phyloP scores from a whole-genome alignment of 352 stramenopile species.

The Phytopythium vexans region DNA sequence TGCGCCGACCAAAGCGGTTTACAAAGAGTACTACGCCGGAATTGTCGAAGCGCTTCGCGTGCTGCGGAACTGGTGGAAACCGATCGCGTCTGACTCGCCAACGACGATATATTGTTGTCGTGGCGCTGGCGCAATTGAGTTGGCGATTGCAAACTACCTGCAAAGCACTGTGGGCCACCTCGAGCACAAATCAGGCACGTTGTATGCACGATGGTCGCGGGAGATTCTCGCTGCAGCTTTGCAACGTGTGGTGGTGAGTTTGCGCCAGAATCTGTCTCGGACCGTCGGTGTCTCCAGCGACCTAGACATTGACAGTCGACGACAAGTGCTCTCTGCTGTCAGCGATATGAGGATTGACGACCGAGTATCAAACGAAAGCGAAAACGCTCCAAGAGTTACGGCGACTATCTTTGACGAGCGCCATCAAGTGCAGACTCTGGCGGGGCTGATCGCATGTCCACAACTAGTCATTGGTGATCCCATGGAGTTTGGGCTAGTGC shows the following conservation, averaged over 20 bases:
- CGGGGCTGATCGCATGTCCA: slow-evolving; percentile 30
- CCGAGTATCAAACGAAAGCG: neutral
- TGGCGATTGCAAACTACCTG: slow-evolving; percentile 28
- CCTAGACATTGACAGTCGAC: slow-evolving; percentile 11
- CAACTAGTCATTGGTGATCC: slow-evolving; percentile 38
- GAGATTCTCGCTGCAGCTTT: too few relatives aligned
- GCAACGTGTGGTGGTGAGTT: too few relatives aligned
- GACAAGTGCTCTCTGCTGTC: slow-evolving; percentile 19
- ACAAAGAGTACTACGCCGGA: slow-evolving; percentile 61
- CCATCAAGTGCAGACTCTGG: slow-evolving; percentile 22
- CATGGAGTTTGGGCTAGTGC: slow-evolving; percentile 26
- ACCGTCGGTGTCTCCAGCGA: neutral
- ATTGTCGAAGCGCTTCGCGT: slow-evolving; percentile 60
- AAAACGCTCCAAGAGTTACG: slow-evolving; percentile 6
- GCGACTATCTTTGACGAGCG: slow-evolving; percentile 28
- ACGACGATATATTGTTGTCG: slow-evolving; percentile 24
- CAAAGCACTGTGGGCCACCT: neutral
- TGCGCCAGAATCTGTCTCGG: too few relatives aligned
- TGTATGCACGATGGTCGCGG: too few relatives aligned
- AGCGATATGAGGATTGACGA: slow-evolving; percentile 7
- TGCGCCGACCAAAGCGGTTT: slow-evolving; percentile 52
- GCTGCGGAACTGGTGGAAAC: slow-evolving; percentile 35
- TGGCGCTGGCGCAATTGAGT: slow-evolving; percentile 46
- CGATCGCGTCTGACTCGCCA: neutral
- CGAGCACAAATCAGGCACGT: too few relatives aligned